Percentiles rank a stretch among this genome's conserved stretches.
Evolutionary conservation across 345 rosid species (phyloP).

Genomic region (sweet orange (Citrus sinensis)): DVS_A1.0 CM039162.1:8221501-8222000

Average conservation of each 20-base stretch:
- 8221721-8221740: constrained; percentile 86
- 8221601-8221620: constrained; percentile 81
- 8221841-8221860: background rate
- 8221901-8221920: background rate
- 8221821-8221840: background rate
- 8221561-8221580: constrained; percentile 65
- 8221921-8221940: background rate
- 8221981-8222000: constrained; percentile 1
- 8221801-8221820: background rate
- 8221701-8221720: constrained; percentile 87
- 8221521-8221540: background rate
- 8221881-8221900: background rate
- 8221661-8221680: constrained; percentile 88
- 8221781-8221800: background rate
- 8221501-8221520: background rate
- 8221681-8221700: constrained; percentile 88
- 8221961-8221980: background rate
- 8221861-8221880: background rate
- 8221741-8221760: constrained; percentile 71
- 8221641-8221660: constrained; percentile 62
- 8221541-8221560: constrained; percentile 21
- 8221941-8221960: background rate
- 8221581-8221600: constrained; percentile 68
- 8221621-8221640: constrained; percentile 83
- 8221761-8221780: constrained; percentile 68